Base-by-base conservation (phyloP, 139 green algal species). In the Trebouxia sp. region DNA sequence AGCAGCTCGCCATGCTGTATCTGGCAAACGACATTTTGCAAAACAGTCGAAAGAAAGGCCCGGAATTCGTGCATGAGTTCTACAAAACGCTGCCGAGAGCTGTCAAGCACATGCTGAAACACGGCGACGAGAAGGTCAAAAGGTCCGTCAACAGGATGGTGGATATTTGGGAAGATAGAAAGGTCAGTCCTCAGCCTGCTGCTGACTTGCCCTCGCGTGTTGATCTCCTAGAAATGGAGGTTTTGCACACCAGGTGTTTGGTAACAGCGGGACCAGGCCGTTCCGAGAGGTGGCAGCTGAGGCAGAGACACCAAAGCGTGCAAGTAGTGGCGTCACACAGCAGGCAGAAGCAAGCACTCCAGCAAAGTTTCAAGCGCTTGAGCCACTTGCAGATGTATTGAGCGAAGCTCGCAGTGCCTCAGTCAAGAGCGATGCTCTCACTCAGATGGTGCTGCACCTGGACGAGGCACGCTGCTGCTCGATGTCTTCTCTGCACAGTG, bases 21-120 rank as follows among this genome's bases (percentile, higher is more conserved):
- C 83, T 96, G 20, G 92, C 92, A 37, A 95, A 93, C 58, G 90
- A 96, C 83, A 89, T 96, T 20, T 58, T 96, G 15, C 92, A 96
- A 56, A 96, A 92, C 79, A 90, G 85, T 45, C 82, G 92, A 39
- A 92, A 90, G 58, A 93, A 92, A 82, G 92, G 90, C 7, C 83
- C 84, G 0, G 91, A 96, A 80, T 95, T 93, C 66, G 79, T 91
- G 9, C 35, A 80, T 6, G 92, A 92, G 83, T 94, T 95, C 75
- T 92, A 81, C 72, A 78, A 65, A 8, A 79, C 86, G 28, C 80
- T 94, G 56, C 91, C 91, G 3, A 80, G 69, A 41, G 79, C 85
- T 32, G 56, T 92, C 35, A 67, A 62, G 35, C 82, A 90, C 69
- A 47, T 91, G 72, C 78, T 86, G n/a, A 84, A 67, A 30, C 80